Evolutionary conservation across 106 monocot genomes (phyloP).

Genomic region (Chionographis japonica): DNA sequence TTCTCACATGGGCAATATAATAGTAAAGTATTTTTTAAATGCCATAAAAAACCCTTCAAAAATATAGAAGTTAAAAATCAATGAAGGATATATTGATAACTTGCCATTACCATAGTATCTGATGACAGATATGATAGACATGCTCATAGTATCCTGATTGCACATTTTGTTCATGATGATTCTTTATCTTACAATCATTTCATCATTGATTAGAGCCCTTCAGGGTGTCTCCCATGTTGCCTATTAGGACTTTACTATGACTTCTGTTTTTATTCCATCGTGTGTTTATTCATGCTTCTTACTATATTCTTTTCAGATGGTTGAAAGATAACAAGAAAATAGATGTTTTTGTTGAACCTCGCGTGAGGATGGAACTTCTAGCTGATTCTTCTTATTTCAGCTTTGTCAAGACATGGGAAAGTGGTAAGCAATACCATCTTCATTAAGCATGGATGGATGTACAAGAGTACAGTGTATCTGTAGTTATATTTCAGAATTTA

Average conservation of each 20-base stretch:
- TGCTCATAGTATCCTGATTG: too few species aligned
- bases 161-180: too few species aligned
- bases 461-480: neutral
- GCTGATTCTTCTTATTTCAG: slow-evolving; percentile 40
- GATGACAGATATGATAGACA: too few species aligned
- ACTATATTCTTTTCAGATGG: slow-evolving; percentile 58
- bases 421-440: slow-evolving; percentile 44
- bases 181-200: too few species aligned
- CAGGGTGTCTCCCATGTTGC: too few species aligned
- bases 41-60: too few species aligned
- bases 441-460: neutral
- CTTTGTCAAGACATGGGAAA: slow-evolving; percentile 81
- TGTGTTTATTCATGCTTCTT: neutral
- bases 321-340: slow-evolving; percentile 62
- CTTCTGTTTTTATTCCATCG: neutral
- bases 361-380: slow-evolving; percentile 79
- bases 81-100: too few species aligned
- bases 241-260: neutral
- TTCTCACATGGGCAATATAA: too few species aligned
- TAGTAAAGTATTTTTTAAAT: too few species aligned
- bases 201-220: too few species aligned
- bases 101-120: too few species aligned
- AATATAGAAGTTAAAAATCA: too few species aligned
- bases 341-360: slow-evolving; percentile 85
- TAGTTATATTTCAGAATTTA: neutral